Evolutionary conservation across 2,329 filamentous ascomycete genomes (phyloP), one percentile per base, ranked within the genome.

Genomic region (Pseudovirgaria hyperparasitica): DNA sequence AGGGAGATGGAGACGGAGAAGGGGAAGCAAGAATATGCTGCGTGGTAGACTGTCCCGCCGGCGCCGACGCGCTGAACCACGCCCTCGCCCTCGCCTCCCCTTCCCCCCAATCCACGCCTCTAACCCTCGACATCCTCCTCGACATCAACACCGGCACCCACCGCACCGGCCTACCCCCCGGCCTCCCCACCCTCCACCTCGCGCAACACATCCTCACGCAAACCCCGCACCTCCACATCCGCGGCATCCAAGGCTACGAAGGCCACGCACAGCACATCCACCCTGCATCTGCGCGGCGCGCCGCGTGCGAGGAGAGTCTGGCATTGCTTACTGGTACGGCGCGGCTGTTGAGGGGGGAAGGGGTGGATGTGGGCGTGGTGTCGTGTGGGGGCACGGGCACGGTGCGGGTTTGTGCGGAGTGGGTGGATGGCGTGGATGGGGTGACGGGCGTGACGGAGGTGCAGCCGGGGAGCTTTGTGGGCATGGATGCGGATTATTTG

Each of bases 401-500:
- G 1, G 62, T 57, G 2, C 64, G 68, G 33, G 67, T 70, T 36
- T 69, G 65, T 29, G 63, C 56, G 2, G 54, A 46, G 0, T n/a
- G n/a, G n/a, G n/a, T n/a, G n/a, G n/a, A n/a, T n/a, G n/a, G n/a
- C n/a, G n/a, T n/a, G n/a, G n/a, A n/a, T n/a, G n/a, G n/a, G n/a
- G 62, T 65, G 0, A 55, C 58, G 0, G 65, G 64, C 0, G 54
- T 70, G 1, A 70, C 64, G 2, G 65, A 70, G 36, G 47, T 70
- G 2, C 65, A 70, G 37, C 65, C 65, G 0, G 65, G 65, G 0
- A 65, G 60, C 0, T 70, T 70, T 32, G 56, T 70, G 29, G 69
- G 70, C 40, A 70, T 70, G 65, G 65, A 70, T 30, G 65, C 64
- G 2, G 65, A 70, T 37, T 70, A 70, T 36, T 57, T 63, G 3